phyloP scores from a whole-genome alignment of 345 rosid genomes.

The Reutealis trisperma region DNA sequence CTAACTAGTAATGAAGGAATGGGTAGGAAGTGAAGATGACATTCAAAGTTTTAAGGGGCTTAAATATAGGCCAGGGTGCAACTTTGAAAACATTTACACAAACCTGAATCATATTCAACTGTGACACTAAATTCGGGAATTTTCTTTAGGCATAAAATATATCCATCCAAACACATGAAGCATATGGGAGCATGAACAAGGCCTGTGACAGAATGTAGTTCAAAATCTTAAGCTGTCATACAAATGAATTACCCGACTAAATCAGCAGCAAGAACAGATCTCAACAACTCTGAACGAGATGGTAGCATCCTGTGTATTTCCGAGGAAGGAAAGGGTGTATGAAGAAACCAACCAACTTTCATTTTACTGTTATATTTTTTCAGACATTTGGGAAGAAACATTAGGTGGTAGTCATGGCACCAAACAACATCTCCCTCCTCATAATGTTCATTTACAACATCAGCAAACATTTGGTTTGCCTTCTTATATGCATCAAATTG shows the following conservation, averaged over 20 bases:
- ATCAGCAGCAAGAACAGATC: constrained; percentile 61
- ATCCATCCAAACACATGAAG: background rate
- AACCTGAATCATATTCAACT: too few relatives aligned
- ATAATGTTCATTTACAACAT: constrained; percentile 48
- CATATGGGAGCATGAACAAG: background rate
- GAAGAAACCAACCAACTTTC: constrained; percentile 67
- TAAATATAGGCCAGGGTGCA: too few relatives aligned
- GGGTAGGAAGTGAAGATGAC: too few relatives aligned
- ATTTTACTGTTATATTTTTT: constrained; percentile 45
- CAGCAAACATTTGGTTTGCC: constrained; percentile 64
- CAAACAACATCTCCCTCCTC: constrained; percentile 65
- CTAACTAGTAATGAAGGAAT: too few relatives aligned
- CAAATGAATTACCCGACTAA: constrained; percentile 48
- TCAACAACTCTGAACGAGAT: constrained; percentile 53
- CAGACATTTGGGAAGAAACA: constrained; percentile 58
- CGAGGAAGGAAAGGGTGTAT: constrained; percentile 62
- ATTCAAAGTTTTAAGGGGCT: too few relatives aligned
- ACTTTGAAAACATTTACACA: too few relatives aligned
- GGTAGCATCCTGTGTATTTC: constrained; percentile 61
- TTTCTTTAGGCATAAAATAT: background rate
- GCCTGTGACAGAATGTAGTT: background rate
- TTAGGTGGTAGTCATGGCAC: constrained; percentile 63
- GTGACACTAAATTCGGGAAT: background rate
- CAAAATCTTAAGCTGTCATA: constrained; percentile 1
- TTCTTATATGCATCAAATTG: constrained; percentile 62